A percentile compares a stretch with the other conserved stretches of the same genome.
These are phyloP conservation scores for Mortierella sp. DNA, from an alignment of 371 early-diverging fungal genomes.

Conservation along the genomic window DNA sequence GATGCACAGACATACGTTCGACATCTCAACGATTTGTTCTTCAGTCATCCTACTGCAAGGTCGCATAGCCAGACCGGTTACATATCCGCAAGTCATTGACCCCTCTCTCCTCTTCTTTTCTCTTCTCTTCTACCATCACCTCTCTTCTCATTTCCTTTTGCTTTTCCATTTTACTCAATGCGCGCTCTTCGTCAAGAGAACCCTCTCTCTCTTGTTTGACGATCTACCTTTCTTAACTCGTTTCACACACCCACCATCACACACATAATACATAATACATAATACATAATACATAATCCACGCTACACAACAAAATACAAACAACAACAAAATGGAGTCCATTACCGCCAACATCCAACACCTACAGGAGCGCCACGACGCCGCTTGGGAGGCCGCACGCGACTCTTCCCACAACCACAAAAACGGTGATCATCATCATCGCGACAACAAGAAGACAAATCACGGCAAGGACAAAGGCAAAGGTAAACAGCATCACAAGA, in stretches of 20 bases:
- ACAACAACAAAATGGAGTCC: not conserved
- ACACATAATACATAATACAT: not conserved
- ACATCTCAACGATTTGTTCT: not conserved
- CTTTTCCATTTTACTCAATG: not conserved
- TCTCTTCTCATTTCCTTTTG: not conserved
- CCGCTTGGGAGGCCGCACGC: conserved; percentile 22
- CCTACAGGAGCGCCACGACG: conserved; percentile 27
- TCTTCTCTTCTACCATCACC: not conserved
- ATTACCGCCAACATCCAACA: not conserved
- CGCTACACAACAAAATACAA: not conserved
- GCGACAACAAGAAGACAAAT: not conserved
- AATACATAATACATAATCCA: not conserved
- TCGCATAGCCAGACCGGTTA: not conserved
- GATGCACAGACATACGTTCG: not conserved
- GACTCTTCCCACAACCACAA: not conserved
- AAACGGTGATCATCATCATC: not conserved
- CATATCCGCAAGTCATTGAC: not conserved
- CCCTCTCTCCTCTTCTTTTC: not conserved
- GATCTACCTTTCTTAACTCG: not conserved
- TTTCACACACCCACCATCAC: not conserved
- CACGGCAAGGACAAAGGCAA: not conserved
- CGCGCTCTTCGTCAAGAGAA: not conserved
- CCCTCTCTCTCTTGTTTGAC: not conserved
- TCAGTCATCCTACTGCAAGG: not conserved
- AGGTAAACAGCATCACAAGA: not conserved